A percentile compares a stretch with the other conserved stretches of the same genome.
phyloP scores from a whole-genome alignment of 495 filamentous ascomycete species.

The Opeltia flavorubescens region DNA sequence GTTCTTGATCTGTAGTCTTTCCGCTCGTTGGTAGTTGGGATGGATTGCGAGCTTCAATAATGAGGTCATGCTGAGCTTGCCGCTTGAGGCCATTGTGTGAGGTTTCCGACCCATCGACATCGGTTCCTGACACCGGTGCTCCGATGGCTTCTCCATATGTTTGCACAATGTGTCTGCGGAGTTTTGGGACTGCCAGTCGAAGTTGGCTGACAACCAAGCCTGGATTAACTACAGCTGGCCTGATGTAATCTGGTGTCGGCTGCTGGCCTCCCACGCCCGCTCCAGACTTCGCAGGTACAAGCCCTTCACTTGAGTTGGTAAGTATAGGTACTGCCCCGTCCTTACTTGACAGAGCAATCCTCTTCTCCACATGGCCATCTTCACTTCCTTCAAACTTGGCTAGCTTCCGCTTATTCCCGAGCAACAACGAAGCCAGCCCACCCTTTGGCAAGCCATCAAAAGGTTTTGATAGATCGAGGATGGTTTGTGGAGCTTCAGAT shows the following conservation, averaged over 20 bases:
- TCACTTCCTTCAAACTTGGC: slow-evolving; percentile 51
- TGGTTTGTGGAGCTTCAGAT: slow-evolving; percentile 66
- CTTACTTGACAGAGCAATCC: slow-evolving; percentile 37
- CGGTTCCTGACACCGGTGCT: slow-evolving; percentile 7
- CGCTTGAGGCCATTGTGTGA: slow-evolving; percentile 28
- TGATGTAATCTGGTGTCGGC: slow-evolving; percentile 71
- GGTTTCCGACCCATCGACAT: slow-evolving; percentile 15
- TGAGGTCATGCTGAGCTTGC: slow-evolving; percentile 28
- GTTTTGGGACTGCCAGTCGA: slow-evolving; percentile 78
- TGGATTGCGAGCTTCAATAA: slow-evolving; percentile 62
- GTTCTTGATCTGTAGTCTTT: slow-evolving; percentile 52
- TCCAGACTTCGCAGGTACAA: slow-evolving; percentile 49
- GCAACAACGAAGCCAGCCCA: slow-evolving; percentile 65
- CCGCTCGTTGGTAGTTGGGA: slow-evolving; percentile 41
- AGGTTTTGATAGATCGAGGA: slow-evolving; percentile 84
- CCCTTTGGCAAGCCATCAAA: slow-evolving; percentile 89
- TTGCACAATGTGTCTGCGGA: slow-evolving; percentile 65
- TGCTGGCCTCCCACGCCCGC: slow-evolving; percentile 40
- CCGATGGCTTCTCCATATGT: slow-evolving; percentile 35
- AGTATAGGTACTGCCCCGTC: slow-evolving; percentile 61
- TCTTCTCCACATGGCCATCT: slow-evolving; percentile 53
- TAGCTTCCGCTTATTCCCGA: slow-evolving; percentile 86
- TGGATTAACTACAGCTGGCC: slow-evolving; percentile 76
- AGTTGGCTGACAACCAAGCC: slow-evolving; percentile 67
- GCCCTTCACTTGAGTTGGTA: slow-evolving; percentile 59